Conservation (phyloP, 1,139 yeast genomes). For the Yamadazyma pseudoaaseri region DNA sequence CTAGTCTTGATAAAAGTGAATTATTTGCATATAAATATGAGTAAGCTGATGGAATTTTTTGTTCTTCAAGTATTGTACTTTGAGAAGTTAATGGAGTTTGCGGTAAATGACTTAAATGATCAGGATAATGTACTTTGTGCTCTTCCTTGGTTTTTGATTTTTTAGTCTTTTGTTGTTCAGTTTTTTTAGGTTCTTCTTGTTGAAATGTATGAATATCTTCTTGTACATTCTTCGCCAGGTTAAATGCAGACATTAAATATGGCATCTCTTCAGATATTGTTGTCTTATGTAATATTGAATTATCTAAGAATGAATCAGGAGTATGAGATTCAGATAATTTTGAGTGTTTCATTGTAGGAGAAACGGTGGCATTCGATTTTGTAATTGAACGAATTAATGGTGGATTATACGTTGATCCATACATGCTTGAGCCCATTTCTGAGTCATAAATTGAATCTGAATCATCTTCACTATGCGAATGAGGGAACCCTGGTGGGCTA, state of each 20-base stretch:
- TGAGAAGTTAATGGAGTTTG: slow-evolving; percentile 35
- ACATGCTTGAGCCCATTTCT: slow-evolving; percentile 27
- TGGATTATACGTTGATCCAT: slow-evolving; percentile 29
- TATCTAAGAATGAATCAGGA: slow-evolving; percentile 27
- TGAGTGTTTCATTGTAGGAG: slow-evolving; percentile 7
- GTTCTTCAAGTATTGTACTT: slow-evolving; percentile 27
- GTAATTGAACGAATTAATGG: slow-evolving; percentile 47
- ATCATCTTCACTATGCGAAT: slow-evolving; percentile 13
- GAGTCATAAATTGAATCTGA: slow-evolving; percentile 26
- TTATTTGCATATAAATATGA: slow-evolving; percentile 35
- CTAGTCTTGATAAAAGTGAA: slow-evolving; percentile 38
- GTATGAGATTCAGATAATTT: slow-evolving; percentile 20
- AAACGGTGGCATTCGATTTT: slow-evolving; percentile 16
- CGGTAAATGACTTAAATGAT: slow-evolving; percentile 29
- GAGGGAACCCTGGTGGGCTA: slow-evolving; percentile 6
- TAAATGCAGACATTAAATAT: slow-evolving; percentile 55
- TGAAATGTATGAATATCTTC: slow-evolving; percentile 45
- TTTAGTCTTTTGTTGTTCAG: slow-evolving; percentile 1
- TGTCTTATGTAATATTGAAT: slow-evolving; percentile 38
- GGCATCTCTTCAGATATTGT: slow-evolving; percentile 57
- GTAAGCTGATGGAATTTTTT: slow-evolving; percentile 24
- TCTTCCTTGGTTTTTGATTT: not conserved
- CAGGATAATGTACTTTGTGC: slow-evolving; percentile 16
- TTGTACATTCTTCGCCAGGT: slow-evolving; percentile 50
- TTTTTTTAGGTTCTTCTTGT: slow-evolving; percentile 17